A percentile compares a stretch with the other conserved stretches of the same genome.
These are phyloP conservation scores for Funneliformis mosseae DNA, from an alignment of 192 early-diverging fungal genomes.

Conservation along the genomic window DNA sequence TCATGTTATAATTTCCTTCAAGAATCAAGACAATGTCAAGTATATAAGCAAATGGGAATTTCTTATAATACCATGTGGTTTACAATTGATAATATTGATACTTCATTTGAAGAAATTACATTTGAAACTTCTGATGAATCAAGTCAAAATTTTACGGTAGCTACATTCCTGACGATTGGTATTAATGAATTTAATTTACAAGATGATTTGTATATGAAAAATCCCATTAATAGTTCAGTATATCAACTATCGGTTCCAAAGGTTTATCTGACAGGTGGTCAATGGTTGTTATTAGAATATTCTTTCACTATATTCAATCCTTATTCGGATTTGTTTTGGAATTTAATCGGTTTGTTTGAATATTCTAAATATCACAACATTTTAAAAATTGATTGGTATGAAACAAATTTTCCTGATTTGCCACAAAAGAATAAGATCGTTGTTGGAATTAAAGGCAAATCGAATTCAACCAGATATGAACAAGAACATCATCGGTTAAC, in stretches of 20 bases:
- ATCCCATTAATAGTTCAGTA: background rate
- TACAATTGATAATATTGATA: background rate
- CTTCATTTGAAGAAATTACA: background rate
- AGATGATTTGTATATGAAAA: background rate
- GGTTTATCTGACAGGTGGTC: background rate
- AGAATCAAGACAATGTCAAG: background rate
- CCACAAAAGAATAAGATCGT: background rate
- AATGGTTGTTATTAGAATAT: background rate
- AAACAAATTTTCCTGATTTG: background rate
- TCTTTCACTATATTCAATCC: background rate
- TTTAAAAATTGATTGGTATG: background rate
- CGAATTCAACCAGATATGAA: background rate
- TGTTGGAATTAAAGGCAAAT: background rate
- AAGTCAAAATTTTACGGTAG: no score
- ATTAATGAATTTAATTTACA: background rate
- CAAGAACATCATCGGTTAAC: background rate
- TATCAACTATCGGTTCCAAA: background rate
- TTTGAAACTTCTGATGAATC: background rate
- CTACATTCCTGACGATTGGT: background rate
- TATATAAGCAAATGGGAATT: background rate
- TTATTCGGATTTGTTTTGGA: background rate
- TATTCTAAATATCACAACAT: background rate
- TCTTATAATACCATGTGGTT: background rate
- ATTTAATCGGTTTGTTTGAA: background rate
- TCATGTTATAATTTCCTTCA: background rate